Evolutionary conservation across 768 basidiomycete genomes (phyloP).

Genomic region (Amanita jacksonii): DNA sequence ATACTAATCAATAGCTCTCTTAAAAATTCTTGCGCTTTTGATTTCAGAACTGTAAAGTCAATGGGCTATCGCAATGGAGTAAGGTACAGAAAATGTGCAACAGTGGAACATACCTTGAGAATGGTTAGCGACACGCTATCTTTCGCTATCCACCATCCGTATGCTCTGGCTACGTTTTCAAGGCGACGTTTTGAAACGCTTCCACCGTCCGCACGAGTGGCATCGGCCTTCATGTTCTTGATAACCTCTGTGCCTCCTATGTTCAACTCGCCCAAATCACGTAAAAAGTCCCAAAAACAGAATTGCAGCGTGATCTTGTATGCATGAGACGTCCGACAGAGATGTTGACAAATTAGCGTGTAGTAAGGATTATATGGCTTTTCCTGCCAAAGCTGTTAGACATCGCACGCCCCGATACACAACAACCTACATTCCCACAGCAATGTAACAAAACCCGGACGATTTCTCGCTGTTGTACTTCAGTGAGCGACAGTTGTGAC

Average conservation of each 20-base stretch:
- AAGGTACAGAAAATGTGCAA: neutral
- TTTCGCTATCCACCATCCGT: slow-evolving; percentile 92
- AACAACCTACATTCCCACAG: slow-evolving; percentile 66
- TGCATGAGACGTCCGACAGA: slow-evolving; percentile 70
- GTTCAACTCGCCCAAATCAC: slow-evolving; percentile 76
- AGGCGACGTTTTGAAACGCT: slow-evolving; percentile 48
- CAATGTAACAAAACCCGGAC: slow-evolving; percentile 90
- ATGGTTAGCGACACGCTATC: slow-evolving; percentile 65
- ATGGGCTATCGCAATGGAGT: slow-evolving; percentile 51
- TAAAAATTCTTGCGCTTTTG: slow-evolving; percentile 57
- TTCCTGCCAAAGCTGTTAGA: slow-evolving; percentile 42
- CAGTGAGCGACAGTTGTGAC: slow-evolving; percentile 71
- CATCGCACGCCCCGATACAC: neutral
- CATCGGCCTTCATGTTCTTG: slow-evolving; percentile 49
- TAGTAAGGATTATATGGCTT: slow-evolving; percentile 94
- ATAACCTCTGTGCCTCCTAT: slow-evolving; percentile 76
- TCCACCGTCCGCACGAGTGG: slow-evolving; percentile 35
- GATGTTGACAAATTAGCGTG: slow-evolving; percentile 76
- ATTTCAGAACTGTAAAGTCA: slow-evolving; percentile 70
- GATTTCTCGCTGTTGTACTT: slow-evolving; percentile 90
- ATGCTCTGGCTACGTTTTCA: slow-evolving; percentile 72
- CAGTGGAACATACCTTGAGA: slow-evolving; percentile 56
- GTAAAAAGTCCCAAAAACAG: slow-evolving; percentile 93
- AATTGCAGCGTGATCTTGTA: slow-evolving; percentile 92
- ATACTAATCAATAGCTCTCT: slow-evolving; percentile 57